Conservation (phyloP, 1,139 yeast species). For the Pichia sp. region DNA sequence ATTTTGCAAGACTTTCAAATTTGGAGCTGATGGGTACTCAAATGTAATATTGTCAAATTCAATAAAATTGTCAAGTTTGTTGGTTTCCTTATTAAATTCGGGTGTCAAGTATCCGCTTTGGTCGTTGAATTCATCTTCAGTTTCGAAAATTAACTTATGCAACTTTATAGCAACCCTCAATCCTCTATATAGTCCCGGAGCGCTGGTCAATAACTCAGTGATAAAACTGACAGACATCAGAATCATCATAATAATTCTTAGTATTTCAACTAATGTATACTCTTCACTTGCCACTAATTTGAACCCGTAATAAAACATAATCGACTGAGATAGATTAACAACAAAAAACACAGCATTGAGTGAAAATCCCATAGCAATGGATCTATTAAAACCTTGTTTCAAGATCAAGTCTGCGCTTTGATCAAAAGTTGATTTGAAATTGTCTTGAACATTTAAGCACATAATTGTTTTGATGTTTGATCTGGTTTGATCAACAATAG, state of each 20-base stretch:
- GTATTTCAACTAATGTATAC: slow-evolving; percentile 47
- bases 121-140: slow-evolving; percentile 19
- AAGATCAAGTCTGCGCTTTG: slow-evolving; percentile 25
- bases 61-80: slow-evolving; percentile 23
- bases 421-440: slow-evolving; percentile 36
- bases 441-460: slow-evolving; percentile 41
- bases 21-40: slow-evolving; percentile 32
- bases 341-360: slow-evolving; percentile 44
- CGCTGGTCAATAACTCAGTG: slow-evolving; percentile 45
- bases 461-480: slow-evolving; percentile 56
- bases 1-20: slow-evolving; percentile 28
- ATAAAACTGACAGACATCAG: slow-evolving; percentile 67
- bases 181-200: slow-evolving; percentile 76
- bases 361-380: slow-evolving; percentile 55
- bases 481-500: slow-evolving; percentile 49
- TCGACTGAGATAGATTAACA: slow-evolving; percentile 54
- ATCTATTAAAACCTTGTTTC: slow-evolving; percentile 36
- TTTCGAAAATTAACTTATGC: slow-evolving; percentile 24
- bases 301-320: slow-evolving; percentile 72
- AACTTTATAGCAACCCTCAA: slow-evolving; percentile 56
- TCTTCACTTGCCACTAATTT: slow-evolving; percentile 47
- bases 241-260: slow-evolving; percentile 65
- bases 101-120: slow-evolving; percentile 20
- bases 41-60: slow-evolving; percentile 39
- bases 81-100: slow-evolving; percentile 6